Conservation (phyloP, 371 early-diverging fungal species). For the Dichotomocladium elegans region DNA sequence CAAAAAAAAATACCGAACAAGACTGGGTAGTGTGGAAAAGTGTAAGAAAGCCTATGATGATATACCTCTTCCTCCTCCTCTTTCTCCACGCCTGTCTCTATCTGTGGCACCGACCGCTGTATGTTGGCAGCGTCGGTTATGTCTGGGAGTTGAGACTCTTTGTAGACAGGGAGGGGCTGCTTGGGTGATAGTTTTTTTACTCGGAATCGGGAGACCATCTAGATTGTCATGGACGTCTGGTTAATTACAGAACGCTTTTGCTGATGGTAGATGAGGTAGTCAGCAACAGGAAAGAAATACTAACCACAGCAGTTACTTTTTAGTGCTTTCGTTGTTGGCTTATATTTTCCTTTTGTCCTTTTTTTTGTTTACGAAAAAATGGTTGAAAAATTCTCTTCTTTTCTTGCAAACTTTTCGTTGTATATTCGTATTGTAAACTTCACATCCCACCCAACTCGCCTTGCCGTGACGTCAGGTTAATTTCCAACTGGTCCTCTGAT, state of each 20-base stretch:
- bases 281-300: background rate
- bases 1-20: background rate
- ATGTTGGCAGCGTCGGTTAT: constrained; percentile 73
- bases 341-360: no score
- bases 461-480: no score
- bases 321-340: no score
- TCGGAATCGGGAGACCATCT: constrained; percentile 75
- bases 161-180: constrained; percentile 77
- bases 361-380: background rate
- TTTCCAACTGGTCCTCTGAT: no score
- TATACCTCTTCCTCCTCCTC: constrained; percentile 69
- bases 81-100: constrained; percentile 72
- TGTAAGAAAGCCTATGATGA: background rate
- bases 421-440: background rate
- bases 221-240: constrained; percentile 11
- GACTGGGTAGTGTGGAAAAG: background rate
- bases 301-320: no score
- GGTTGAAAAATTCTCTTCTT: background rate
- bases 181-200: constrained; percentile 88
- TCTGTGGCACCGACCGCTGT: constrained; percentile 67
- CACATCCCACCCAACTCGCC: no score
- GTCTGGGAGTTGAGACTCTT: constrained; percentile 82
- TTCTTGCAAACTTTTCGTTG: background rate
- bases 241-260: background rate
- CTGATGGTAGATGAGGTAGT: background rate